Evolutionary conservation across 352 stramenopile genomes (phyloP), one percentile per base, ranked within the genome.

Genomic region (Phytophthora pini): DNA sequence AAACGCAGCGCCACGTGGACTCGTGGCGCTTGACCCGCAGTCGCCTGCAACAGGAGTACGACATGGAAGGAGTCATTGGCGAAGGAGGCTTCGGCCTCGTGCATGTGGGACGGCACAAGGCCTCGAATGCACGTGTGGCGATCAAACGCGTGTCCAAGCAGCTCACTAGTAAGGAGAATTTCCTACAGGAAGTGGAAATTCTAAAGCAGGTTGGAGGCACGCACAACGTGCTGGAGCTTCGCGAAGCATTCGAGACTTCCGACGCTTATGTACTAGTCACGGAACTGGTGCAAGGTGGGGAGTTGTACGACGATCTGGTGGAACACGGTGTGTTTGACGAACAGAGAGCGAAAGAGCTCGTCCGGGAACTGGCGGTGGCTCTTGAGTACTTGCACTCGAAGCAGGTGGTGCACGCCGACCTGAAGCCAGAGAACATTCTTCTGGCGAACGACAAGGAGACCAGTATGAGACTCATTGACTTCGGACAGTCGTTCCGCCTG

Each of bases 391-490:
- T 88, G 50, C 79, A 88, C 57, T 65, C 68, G 44, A 63, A 76
- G 43, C 27, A 68, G 8, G 74, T 88, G 41, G 79, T 88, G 22
- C 79, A 88, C 54, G 79, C 74, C 1, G 79, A 88, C 41, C 24
- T 88, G 24, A 88, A 88, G 63, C 79, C 74, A 10, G 79, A 88
- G 56, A 88, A 88, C 55, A 86, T 88, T 45, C 53, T 88, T 26
- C 49, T 87, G n/a, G 46, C 50, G 0, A 51, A 65, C 2, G 50
- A 72, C 56, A 45, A 76, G 46, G 17, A 64, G 49, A 48, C 52
- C 26, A 61, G 54, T 13, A 67, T 98, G 24, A 72, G 80, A 12
- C 72, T 93, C 32, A 89, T 90, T 38, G 83, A 93, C 70, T 93
- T 93, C 72, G 84, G 84, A 8, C 79, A 98, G 34, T 89, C 87